Evolutionary conservation across 768 basidiomycete species (phyloP).

Genomic region (Hypsizygus marmoreus): DNA sequence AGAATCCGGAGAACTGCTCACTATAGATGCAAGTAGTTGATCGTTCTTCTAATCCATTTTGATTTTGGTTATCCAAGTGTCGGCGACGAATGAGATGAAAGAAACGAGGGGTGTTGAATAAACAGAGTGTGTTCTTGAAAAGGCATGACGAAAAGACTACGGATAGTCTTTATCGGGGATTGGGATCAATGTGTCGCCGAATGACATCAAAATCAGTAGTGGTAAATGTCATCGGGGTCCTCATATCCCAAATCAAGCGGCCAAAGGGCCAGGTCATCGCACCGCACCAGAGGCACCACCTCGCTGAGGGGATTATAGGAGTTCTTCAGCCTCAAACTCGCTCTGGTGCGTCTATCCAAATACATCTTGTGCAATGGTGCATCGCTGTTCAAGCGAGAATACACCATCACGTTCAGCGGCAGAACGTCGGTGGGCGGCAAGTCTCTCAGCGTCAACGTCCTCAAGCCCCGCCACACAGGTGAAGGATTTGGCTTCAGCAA

Average conservation of each 20-base stretch:
- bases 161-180: no score
- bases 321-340: conserved; percentile 30
- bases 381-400: conserved; percentile 20
- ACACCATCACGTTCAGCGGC: conserved; percentile 32
- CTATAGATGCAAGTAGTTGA: no score
- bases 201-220: conserved; percentile 13
- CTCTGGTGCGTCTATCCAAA: conserved; percentile 41
- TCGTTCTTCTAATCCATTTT: no score
- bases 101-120: no score
- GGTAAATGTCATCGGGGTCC: conserved; percentile 34
- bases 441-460: conserved; percentile 32
- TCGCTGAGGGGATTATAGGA: conserved; percentile 30
- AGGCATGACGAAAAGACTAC: no score
- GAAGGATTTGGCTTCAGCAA: conserved; percentile 25
- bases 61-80: no score
- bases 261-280: conserved; percentile 29
- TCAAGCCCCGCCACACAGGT: conserved; percentile 31
- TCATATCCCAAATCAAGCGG: conserved; percentile 39
- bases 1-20: no score
- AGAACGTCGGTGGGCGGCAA: conserved; percentile 32
- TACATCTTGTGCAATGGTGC: conserved; percentile 23
- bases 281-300: conserved; percentile 30
- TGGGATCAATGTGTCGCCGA: no score
- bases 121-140: no score
- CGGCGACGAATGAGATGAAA: no score